Conservation (phyloP, 139 green algal species). For the Micractinium sp. region DNA sequence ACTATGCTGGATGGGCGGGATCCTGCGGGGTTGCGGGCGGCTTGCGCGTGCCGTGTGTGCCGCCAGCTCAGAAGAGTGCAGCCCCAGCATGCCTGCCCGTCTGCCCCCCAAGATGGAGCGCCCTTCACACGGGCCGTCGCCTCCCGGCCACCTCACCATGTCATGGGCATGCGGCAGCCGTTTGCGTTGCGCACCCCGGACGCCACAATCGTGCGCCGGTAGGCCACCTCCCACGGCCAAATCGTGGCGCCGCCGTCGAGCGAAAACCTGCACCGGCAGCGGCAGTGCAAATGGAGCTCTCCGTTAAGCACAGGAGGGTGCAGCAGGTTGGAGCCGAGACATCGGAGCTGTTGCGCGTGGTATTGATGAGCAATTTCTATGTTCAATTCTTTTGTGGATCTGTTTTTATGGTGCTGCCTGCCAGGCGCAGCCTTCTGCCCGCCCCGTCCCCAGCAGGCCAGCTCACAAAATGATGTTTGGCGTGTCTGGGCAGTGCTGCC, state of each 20-base stretch:
- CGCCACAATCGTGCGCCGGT: not conserved
- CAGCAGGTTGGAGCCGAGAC: no score
- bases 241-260: not conserved
- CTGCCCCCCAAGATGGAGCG: no score
- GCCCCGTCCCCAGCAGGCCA: not conserved
- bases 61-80: no score
- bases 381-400: no score
- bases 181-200: not conserved
- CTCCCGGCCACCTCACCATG: not conserved
- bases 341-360: no score
- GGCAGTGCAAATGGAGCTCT: not conserved
- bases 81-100: no score
- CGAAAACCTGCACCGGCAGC: not conserved
- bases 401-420: no score
- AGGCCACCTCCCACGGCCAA: not conserved
- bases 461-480: not conserved
- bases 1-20: no score
- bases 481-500: not conserved
- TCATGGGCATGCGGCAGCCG: conserved; percentile 5
- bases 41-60: no score
- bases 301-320: not conserved
- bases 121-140: not conserved
- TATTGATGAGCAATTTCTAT: no score
- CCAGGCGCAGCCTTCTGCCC: not conserved
- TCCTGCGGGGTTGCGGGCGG: no score